These are phyloP conservation scores for Saccharomyces hybrid DNA, from an alignment of 1,139 yeast genomes.

Conservation along the genomic window DNA sequence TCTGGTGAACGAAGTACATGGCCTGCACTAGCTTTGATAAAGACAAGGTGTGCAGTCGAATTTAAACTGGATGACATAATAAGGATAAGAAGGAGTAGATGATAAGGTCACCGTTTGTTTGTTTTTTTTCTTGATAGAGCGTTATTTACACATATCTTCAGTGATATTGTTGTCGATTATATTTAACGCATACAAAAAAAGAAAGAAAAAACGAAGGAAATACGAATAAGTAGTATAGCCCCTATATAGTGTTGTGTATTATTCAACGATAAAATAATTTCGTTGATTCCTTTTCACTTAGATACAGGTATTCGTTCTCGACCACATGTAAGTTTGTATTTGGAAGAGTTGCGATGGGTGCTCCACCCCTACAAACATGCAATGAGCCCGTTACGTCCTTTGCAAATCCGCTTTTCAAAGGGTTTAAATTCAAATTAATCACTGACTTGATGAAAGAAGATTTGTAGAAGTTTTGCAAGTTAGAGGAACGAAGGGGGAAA, in stretches of 20 bases:
- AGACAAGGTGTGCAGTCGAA: constrained; percentile 88
- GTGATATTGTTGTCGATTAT: background rate
- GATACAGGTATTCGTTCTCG: constrained; percentile 61
- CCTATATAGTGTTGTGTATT: background rate
- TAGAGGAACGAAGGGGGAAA: constrained; percentile 5
- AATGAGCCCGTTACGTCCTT: constrained; percentile 73
- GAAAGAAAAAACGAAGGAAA: too few species aligned
- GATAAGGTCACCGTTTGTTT: constrained; percentile 2
- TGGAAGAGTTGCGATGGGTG: constrained; percentile 25
- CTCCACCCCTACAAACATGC: constrained; percentile 49
- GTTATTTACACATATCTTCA: background rate
- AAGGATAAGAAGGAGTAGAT: constrained; percentile 35
- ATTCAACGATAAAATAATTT: constrained; percentile 36
- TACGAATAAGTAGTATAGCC: background rate
- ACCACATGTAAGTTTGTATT: constrained; percentile 30
- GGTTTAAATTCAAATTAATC: constrained; percentile 43
- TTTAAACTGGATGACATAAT: constrained; percentile 66
- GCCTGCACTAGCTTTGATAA: constrained; percentile 80
- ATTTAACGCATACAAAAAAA: background rate
- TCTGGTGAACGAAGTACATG: constrained; percentile 93
- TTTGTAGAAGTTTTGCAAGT: constrained; percentile 20
- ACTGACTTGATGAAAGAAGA: constrained; percentile 22
- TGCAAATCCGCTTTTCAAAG: constrained; percentile 75
- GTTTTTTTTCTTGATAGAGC: background rate
- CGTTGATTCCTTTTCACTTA: constrained; percentile 48